These are phyloP conservation scores for Hymenoscyphus fructigenus DNA, from an alignment of 2,329 filamentous ascomycete genomes.

Conservation along the genomic window DNA sequence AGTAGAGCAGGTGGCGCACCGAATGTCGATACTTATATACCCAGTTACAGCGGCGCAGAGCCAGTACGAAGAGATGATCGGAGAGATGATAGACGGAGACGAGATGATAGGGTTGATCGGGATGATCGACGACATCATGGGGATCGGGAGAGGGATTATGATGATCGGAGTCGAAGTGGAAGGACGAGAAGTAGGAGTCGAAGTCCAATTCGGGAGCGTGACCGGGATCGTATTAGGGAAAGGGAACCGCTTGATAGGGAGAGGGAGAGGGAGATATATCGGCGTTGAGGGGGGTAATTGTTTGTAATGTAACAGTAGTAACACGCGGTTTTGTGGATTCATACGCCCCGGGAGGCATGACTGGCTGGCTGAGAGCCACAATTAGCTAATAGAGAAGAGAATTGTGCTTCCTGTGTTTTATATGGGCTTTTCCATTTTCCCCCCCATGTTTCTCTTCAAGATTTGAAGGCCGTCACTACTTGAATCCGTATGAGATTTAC, in stretches of 20 bases:
- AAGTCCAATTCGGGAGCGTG: conserved; percentile 41
- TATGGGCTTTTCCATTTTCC: no score
- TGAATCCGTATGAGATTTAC: no score
- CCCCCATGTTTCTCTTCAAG: no score
- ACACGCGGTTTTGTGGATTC: not conserved
- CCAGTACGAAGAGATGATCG: conserved; percentile 37
- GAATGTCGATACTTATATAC: conserved; percentile 51
- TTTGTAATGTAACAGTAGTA: not conserved
- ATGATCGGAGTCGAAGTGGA: conserved; percentile 7
- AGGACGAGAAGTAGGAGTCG: conserved; percentile 44
- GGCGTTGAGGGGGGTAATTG: conserved; percentile 19
- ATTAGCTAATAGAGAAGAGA: no score
- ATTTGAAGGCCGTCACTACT: no score
- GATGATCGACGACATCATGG: conserved; percentile 39
- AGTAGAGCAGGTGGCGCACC: conserved; percentile 21
- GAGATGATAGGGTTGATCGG: conserved; percentile 39
- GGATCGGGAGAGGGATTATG: conserved; percentile 16
- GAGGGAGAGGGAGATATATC: conserved; percentile 22
- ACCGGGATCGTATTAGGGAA: conserved; percentile 45
- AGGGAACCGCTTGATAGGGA: conserved; percentile 32
- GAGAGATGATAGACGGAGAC: conserved; percentile 28
- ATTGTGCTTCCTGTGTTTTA: no score
- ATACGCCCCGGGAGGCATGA: no score
- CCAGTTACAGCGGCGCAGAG: conserved; percentile 43
- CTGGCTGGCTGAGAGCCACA: no score